phyloP scores from a whole-genome alignment of 306 rosid genomes.

The Malus orientalis region DNA sequence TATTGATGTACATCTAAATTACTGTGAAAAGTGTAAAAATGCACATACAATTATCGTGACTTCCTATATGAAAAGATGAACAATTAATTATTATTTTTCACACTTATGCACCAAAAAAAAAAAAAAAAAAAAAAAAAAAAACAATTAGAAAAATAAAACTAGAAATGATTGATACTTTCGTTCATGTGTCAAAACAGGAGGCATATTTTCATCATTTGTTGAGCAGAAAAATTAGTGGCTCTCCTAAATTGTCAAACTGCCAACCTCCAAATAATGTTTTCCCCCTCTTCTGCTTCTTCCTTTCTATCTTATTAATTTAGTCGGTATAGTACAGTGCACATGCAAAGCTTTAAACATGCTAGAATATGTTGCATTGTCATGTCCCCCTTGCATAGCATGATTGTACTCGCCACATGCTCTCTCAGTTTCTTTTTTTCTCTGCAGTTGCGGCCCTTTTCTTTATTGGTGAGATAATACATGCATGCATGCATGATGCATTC shows the following conservation, averaged over 20 bases:
- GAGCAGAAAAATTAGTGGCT: background rate
- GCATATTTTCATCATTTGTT: slow-evolving; percentile 4
- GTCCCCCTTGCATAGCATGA: slow-evolving; percentile 24
- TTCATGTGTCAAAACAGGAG: slow-evolving; percentile 1
- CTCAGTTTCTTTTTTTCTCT: slow-evolving; percentile 17
- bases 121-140: background rate
- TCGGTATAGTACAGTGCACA: slow-evolving; percentile 41
- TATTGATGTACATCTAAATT: background rate
- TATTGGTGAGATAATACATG: background rate
- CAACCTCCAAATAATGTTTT: slow-evolving; percentile 21
- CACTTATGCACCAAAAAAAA: background rate
- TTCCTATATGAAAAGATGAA: background rate
- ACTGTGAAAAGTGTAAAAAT: background rate
- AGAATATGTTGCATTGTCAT: slow-evolving; percentile 26
- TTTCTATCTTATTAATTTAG: slow-evolving; percentile 3
- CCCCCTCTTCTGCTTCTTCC: slow-evolving; percentile 9
- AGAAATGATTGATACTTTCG: background rate
- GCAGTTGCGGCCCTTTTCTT: slow-evolving; percentile 16
- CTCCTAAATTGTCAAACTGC: slow-evolving; percentile 15
- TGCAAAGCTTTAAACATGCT: slow-evolving; percentile 42
- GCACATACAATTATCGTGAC: background rate
- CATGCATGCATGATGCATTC: background rate
- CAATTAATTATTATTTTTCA: background rate
- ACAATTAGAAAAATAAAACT: background rate
- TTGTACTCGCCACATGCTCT: slow-evolving; percentile 42